phyloP scores from a whole-genome alignment of 805 yeast genomes.

The Nakazawaea peltata region DNA sequence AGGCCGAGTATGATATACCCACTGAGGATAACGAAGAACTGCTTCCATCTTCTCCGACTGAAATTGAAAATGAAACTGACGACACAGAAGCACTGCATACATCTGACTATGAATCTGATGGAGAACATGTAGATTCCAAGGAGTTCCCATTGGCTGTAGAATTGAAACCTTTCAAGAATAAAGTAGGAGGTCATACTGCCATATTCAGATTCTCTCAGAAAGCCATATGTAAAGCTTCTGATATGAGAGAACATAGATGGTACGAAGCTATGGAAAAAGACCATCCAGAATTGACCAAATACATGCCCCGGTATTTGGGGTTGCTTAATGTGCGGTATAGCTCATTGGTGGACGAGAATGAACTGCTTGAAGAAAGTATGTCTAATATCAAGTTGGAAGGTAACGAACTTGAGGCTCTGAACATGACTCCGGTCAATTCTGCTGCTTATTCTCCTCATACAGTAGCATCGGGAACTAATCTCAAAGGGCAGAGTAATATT shows the following conservation, averaged over 20 bases:
- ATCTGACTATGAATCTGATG: background rate
- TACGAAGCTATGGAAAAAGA: slow-evolving; percentile 79
- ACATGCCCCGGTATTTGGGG: slow-evolving; percentile 93
- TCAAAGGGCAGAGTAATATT: slow-evolving; percentile 1
- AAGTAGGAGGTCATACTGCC: slow-evolving; percentile 98
- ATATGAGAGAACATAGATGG: slow-evolving; percentile 84
- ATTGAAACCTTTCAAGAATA: slow-evolving; percentile 82
- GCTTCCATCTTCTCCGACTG: too few relatives aligned
- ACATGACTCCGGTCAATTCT: background rate
- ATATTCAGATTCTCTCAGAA: slow-evolving; percentile 84
- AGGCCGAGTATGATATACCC: slow-evolving; percentile 36
- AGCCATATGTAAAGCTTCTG: slow-evolving; percentile 91
- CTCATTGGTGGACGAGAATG: slow-evolving; percentile 20
- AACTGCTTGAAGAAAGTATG: slow-evolving; percentile 12
- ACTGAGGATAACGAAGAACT: slow-evolving; percentile 16
- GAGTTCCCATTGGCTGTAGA: slow-evolving; percentile 76
- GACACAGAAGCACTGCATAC: slow-evolving; percentile 12
- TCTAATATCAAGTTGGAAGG: background rate
- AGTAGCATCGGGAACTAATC: slow-evolving; percentile 11
- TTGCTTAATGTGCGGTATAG: slow-evolving; percentile 85
- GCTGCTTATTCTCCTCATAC: background rate
- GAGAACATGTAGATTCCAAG: background rate
- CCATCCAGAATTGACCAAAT: slow-evolving; percentile 69
- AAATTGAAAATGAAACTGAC: slow-evolving; percentile 18
- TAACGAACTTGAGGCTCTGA: too few relatives aligned